Evolutionary conservation across 139 green algal species (phyloP).

Genomic region (Tetraselmis chui): DNA sequence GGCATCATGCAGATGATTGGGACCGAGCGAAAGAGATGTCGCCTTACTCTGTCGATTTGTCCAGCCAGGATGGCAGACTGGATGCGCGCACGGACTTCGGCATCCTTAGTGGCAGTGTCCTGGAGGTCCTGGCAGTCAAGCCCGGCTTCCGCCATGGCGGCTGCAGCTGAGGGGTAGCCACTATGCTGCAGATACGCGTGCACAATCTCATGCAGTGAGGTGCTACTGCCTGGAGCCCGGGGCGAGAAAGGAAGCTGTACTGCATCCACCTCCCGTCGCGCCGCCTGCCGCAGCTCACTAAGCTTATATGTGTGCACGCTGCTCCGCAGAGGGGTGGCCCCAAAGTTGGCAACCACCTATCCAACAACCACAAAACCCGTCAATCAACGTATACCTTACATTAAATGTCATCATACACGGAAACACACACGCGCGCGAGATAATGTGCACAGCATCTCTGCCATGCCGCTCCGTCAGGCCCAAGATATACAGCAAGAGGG

Average conservation of each 20-base stretch:
- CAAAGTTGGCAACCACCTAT: constrained; percentile 55
- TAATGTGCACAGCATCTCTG: no score
- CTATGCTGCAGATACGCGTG: not conserved
- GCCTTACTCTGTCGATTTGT: not conserved
- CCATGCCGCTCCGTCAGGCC: no score
- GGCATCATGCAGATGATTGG: not conserved
- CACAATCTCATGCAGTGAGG: not conserved
- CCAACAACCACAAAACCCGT: no score
- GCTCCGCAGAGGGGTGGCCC: constrained; percentile 9
- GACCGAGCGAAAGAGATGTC: no score
- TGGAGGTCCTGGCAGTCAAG: not conserved
- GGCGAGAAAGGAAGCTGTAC: not conserved
- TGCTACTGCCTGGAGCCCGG: no score
- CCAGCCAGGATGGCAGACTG: not conserved
- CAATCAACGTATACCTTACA: no score
- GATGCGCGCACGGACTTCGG: not conserved
- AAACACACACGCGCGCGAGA: no score
- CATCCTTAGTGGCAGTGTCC: not conserved
- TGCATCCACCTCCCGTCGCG: not conserved
- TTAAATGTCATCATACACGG: no score
- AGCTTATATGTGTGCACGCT: not conserved
- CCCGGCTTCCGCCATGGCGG: not conserved
- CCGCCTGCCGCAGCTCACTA: not conserved
- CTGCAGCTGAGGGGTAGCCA: not conserved
- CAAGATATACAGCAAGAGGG: no score